Conservation (phyloP, 2,329 filamentous ascomycete species). For the Ophiosphaerella herpotricha region DNA sequence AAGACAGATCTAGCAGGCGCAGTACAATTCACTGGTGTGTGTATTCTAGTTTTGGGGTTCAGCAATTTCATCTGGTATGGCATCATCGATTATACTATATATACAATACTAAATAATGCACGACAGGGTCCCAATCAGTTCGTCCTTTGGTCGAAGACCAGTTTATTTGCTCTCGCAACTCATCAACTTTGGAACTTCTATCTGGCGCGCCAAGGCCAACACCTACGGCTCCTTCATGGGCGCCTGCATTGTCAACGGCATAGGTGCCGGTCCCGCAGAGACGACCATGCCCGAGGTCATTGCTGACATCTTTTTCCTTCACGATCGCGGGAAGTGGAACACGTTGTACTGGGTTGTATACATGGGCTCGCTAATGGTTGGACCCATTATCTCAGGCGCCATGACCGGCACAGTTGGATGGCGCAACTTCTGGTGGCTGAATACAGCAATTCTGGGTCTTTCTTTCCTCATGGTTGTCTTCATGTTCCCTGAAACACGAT, state of each 20-base stretch:
- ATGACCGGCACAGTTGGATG: conserved; percentile 65
- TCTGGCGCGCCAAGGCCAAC: conserved; percentile 63
- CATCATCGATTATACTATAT: background rate
- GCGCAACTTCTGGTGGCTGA: conserved; percentile 70
- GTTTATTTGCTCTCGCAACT: conserved; percentile 59
- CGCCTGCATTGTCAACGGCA: conserved; percentile 64
- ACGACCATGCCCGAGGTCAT: conserved; percentile 67
- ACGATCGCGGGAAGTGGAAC: conserved; percentile 67
- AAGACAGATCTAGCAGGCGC: conserved; percentile 58
- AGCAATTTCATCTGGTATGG: conserved; percentile 64
- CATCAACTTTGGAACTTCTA: conserved; percentile 58
- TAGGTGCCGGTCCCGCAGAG: conserved; percentile 66
- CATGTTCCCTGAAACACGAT: conserved; percentile 68
- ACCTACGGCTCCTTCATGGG: conserved; percentile 68
- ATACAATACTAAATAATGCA: conserved; percentile 1
- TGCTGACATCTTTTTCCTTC: conserved; percentile 67
- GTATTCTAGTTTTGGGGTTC: conserved; percentile 62
- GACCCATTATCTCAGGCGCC: conserved; percentile 62
- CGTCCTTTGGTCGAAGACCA: conserved; percentile 60
- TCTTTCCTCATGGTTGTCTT: conserved; percentile 60
- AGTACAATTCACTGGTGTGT: conserved; percentile 61
- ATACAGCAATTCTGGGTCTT: conserved; percentile 59
- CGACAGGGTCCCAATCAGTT: conserved; percentile 59
- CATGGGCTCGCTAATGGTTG: conserved; percentile 65
- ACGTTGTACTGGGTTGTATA: conserved; percentile 66